Percentiles rank a stretch among this genome's conserved stretches.
Conservation (phyloP, 1,284 basidiomycete genomes). For the Apiotrichum siamense region DNA sequence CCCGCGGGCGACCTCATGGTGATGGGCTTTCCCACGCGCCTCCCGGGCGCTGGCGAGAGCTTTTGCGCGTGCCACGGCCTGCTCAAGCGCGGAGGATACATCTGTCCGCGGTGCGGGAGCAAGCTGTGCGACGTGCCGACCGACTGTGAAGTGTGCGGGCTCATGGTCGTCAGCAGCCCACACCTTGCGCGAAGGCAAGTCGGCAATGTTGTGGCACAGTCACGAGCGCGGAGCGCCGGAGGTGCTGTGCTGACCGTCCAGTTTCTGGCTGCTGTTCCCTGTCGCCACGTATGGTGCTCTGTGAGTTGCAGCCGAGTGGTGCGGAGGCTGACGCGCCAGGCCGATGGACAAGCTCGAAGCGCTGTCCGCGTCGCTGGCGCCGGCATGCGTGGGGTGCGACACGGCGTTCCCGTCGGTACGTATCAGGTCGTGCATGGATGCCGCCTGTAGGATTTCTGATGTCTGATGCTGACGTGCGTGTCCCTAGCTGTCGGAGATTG, state of each 20-base stretch:
- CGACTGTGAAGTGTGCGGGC: slow-evolving; percentile 91
- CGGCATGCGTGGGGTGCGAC: slow-evolving; percentile 65
- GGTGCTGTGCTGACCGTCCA: slow-evolving; percentile 8
- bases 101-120: slow-evolving; percentile 86
- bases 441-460: not conserved
- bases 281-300: slow-evolving; percentile 33
- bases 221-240: not conserved
- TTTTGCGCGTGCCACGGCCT: slow-evolving; percentile 92
- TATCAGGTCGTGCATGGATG: slow-evolving; percentile 5
- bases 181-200: slow-evolving; percentile 90
- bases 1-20: slow-evolving; percentile 86
- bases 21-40: slow-evolving; percentile 94
- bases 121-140: slow-evolving; percentile 98
- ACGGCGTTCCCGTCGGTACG: slow-evolving; percentile 53
- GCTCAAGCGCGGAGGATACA: slow-evolving; percentile 80
- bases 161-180: slow-evolving; percentile 96
- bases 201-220: not conserved
- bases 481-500: slow-evolving; percentile 8
- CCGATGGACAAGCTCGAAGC: slow-evolving; percentile 32
- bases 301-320: not conserved
- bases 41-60: slow-evolving; percentile 74
- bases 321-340: not conserved
- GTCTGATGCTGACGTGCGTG: no score
- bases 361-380: slow-evolving; percentile 42
- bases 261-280: slow-evolving; percentile 46